phyloP scores from a whole-genome alignment of 257 asterid genomes.

The Solanum pimpinellifolium region DNA sequence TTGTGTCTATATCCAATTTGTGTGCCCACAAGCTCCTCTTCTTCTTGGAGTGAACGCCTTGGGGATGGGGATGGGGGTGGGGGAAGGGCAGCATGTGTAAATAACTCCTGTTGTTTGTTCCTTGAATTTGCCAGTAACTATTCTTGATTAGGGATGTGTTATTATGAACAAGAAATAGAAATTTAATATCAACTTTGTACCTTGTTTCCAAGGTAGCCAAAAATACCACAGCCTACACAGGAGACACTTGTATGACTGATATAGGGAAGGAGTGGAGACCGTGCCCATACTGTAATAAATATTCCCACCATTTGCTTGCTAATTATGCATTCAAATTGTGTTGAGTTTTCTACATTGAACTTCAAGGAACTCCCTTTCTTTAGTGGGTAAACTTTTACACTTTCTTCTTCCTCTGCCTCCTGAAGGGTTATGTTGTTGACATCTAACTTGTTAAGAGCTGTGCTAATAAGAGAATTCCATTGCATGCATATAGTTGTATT shows the following conservation, averaged over 20 bases:
- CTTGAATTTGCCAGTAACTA: not conserved
- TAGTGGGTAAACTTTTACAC: constrained; percentile 25
- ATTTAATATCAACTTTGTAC: constrained; percentile 5
- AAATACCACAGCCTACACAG: constrained; percentile 47
- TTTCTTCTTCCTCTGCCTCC: constrained; percentile 35
- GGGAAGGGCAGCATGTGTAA: not conserved
- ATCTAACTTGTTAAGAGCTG: constrained; percentile 38
- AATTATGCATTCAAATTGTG: constrained; percentile 25
- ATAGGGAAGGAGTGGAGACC: constrained; percentile 23
- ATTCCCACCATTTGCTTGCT: constrained; percentile 62
- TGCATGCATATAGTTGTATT: constrained; percentile 24
- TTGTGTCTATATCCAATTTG: not conserved
- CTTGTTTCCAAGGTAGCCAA: constrained; percentile 55
- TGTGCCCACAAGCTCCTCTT: not conserved
- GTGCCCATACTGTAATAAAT: constrained; percentile 44
- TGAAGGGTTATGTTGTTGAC: constrained; percentile 3
- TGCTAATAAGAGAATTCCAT: constrained; percentile 44
- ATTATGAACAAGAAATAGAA: not conserved
- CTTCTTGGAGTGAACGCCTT: not conserved
- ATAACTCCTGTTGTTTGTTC: not conserved
- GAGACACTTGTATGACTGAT: constrained; percentile 40
- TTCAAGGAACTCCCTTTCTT: constrained; percentile 12
- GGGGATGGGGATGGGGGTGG: not conserved
- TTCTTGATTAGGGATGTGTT: not conserved
- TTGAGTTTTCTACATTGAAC: constrained; percentile 13